phyloP scores from a whole-genome alignment of 2,329 filamentous ascomycete species.

The Septoria petroselini region DNA sequence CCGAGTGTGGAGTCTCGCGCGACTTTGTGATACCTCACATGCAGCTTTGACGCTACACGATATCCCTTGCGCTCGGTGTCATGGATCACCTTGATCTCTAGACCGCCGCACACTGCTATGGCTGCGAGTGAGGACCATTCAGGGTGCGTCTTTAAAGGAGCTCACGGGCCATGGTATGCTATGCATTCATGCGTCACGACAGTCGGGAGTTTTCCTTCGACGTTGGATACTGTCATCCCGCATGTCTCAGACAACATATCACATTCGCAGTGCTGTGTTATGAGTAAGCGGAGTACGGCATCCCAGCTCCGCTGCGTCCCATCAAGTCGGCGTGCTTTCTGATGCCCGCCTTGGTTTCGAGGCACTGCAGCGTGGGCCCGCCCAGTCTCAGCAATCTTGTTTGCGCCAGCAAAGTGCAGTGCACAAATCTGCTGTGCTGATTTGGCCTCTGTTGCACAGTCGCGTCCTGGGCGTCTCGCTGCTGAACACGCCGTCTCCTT shows the following conservation, averaged over 20 bases:
- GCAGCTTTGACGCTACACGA: slow-evolving; percentile 7
- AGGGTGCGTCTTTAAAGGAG: too few species aligned
- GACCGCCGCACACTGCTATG: background rate
- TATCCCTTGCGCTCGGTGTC: background rate
- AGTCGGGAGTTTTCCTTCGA: too few species aligned
- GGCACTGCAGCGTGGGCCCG: slow-evolving; percentile 7
- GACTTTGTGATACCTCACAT: slow-evolving; percentile 16
- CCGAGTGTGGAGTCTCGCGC: slow-evolving; percentile 5
- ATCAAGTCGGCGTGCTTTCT: slow-evolving; percentile 1
- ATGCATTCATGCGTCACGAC: too few species aligned
- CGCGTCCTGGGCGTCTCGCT: slow-evolving; percentile 25
- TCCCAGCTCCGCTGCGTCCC: slow-evolving; percentile 3
- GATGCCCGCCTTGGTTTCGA: background rate
- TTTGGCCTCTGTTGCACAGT: slow-evolving; percentile 28
- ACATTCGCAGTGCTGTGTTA: background rate
- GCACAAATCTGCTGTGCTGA: slow-evolving; percentile 14
- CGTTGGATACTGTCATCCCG: background rate
- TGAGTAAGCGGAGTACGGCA: slow-evolving; percentile 1
- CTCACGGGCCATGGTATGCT: too few species aligned
- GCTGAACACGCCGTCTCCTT: slow-evolving; percentile 26
- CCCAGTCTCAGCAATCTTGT: slow-evolving; percentile 12
- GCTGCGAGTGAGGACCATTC: background rate
- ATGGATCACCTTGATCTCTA: background rate
- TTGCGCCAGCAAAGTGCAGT: slow-evolving; percentile 13
- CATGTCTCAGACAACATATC: slow-evolving; percentile 13